phyloP scores from a whole-genome alignment of 768 basidiomycete species.

The Clathrus columnatus region DNA sequence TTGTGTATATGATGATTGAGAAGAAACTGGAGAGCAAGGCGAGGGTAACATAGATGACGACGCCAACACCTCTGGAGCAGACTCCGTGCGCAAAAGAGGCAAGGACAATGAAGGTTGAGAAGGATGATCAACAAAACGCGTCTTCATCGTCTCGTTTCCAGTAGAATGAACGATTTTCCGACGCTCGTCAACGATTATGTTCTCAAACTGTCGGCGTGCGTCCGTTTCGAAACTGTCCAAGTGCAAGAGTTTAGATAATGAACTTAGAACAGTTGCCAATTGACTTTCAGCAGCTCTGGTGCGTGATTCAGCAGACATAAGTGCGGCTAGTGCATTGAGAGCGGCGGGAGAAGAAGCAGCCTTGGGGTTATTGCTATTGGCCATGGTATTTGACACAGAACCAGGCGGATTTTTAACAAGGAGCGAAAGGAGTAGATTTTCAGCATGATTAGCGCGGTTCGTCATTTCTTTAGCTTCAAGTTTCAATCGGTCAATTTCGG shows the following conservation, averaged over 20 bases:
- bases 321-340: not conserved
- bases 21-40: no score
- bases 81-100: no score
- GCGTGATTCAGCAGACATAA: not conserved
- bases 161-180: not conserved
- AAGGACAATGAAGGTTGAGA: no score
- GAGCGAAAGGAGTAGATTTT: not conserved
- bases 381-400: not conserved
- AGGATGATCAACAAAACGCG: no score
- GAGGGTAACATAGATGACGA: no score
- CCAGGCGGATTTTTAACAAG: no score
- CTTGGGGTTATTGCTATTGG: not conserved
- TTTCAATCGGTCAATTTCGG: not conserved
- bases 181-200: not conserved
- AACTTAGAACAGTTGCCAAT: not conserved
- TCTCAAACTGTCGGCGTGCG: not conserved
- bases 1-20: no score
- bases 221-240: not conserved
- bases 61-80: no score
- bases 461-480: not conserved
- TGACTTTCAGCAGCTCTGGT: not conserved
- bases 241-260: not conserved
- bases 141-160: no score
- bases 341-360: not conserved
- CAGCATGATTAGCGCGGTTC: not conserved